These are phyloP conservation scores for Blumeria graminis DNA, from an alignment of 2,329 filamentous ascomycete species.

Conservation along the genomic window DNA sequence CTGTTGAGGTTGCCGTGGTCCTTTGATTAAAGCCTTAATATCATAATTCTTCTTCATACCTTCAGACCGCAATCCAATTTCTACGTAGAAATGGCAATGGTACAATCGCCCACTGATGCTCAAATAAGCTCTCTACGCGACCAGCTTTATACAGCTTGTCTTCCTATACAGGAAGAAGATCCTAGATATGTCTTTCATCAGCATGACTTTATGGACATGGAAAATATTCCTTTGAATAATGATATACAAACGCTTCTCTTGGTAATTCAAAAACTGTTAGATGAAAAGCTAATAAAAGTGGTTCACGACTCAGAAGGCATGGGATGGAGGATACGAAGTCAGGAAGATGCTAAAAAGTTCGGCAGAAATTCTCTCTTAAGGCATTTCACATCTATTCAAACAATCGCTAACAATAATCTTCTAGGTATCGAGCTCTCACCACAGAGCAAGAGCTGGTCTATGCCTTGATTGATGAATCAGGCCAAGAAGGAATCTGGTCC, in stretches of 20 bases:
- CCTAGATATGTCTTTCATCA: slow-evolving; percentile 25
- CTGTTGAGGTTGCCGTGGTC: too few relatives aligned
- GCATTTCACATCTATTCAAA: neutral
- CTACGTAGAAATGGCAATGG: too few relatives aligned
- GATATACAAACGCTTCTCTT: slow-evolving; percentile 29
- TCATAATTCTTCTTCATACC: too few relatives aligned
- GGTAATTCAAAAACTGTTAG: slow-evolving; percentile 31
- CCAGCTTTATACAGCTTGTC: slow-evolving; percentile 11
- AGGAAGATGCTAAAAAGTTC: slow-evolving; percentile 37
- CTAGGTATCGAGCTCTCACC: slow-evolving; percentile 33
- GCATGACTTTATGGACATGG: slow-evolving; percentile 26
- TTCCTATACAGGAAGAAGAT: slow-evolving; percentile 7
- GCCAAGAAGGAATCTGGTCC: slow-evolving; percentile 73
- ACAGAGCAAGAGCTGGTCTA: slow-evolving; percentile 72
- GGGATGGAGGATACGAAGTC: slow-evolving; percentile 33
- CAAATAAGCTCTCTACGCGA: slow-evolving; percentile 9
- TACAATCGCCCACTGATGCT: neutral
- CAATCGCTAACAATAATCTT: slow-evolving; percentile 3
- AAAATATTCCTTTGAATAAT: slow-evolving; percentile 28
- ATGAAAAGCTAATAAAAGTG: slow-evolving; percentile 34
- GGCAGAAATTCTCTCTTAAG: slow-evolving; percentile 6
- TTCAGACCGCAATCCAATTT: too few relatives aligned
- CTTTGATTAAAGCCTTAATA: too few relatives aligned
- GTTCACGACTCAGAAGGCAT: slow-evolving; percentile 21
- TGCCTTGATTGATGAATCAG: slow-evolving; percentile 66